phyloP scores from a whole-genome alignment of 73 alveolate species.

The Paramecium caudatum region DNA sequence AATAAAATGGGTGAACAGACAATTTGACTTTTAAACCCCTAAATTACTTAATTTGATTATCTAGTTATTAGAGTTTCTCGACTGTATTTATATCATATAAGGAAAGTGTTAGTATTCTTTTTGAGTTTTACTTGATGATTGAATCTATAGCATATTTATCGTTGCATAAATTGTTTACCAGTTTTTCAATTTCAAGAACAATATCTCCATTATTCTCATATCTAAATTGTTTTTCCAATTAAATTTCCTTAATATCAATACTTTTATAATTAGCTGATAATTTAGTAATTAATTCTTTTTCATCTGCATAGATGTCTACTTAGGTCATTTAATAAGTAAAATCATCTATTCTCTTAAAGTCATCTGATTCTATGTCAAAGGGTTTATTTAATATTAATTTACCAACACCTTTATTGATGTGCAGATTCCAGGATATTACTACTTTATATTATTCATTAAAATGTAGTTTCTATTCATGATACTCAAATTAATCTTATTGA shows the following conservation, averaged over 20 bases:
- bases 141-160: constrained; percentile 17
- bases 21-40: constrained; percentile 35
- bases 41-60: constrained; percentile 39
- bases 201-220: constrained; percentile 63
- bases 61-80: not conserved
- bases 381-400: not conserved
- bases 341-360: not conserved
- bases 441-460: not conserved
- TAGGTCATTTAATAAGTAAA: not conserved
- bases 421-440: constrained; percentile 4
- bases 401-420: constrained; percentile 42
- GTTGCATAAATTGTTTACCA: not conserved
- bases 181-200: not conserved
- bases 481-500: constrained; percentile 40
- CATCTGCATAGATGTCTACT: not conserved
- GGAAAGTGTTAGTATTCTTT: not conserved
- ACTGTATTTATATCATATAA: not conserved
- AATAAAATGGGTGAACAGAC: not conserved
- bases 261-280: not conserved
- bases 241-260: not conserved
- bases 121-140: not conserved
- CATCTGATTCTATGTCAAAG: not conserved
- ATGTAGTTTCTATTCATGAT: not conserved
- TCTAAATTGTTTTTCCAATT: not conserved
- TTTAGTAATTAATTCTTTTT: not conserved